These are phyloP conservation scores for Chaetoceros muelleri DNA, from an alignment of 108 stramenopile species.

Conservation along the genomic window DNA sequence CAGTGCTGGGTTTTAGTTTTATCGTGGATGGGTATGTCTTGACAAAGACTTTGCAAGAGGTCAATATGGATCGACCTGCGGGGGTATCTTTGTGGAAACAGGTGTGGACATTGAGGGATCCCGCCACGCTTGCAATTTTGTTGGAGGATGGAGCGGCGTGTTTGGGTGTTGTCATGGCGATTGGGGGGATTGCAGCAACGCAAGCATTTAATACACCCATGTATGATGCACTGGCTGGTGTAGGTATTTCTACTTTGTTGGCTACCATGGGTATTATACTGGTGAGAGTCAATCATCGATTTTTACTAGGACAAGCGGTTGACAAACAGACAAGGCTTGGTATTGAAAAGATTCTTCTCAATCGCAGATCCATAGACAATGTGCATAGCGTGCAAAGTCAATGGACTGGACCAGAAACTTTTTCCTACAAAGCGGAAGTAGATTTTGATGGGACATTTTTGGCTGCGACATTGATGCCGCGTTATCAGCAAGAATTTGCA, in stretches of 20 bases:
- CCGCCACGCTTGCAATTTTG: conserved; percentile 89
- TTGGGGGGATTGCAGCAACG: conserved; percentile 80
- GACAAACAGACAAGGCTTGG: conserved; percentile 72
- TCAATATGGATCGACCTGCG: conserved; percentile 39
- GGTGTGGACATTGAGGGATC: conserved; percentile 76
- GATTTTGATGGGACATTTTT: conserved; percentile 98
- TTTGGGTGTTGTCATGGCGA: conserved; percentile 86
- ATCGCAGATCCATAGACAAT: conserved; percentile 72
- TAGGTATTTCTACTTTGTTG: conserved; percentile 80
- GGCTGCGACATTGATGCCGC: conserved; percentile 85
- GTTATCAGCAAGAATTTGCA: conserved; percentile 60
- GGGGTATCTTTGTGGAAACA: conserved; percentile 46
- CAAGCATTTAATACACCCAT: conserved; percentile 73
- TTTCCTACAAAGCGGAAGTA: conserved; percentile 96
- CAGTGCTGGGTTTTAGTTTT: conserved; percentile 75
- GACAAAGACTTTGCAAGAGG: conserved; percentile 51
- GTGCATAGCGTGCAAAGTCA: conserved; percentile 87
- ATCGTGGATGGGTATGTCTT: conserved; percentile 85
- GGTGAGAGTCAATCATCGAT: conserved; percentile 81
- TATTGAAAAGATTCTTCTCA: conserved; percentile 76
- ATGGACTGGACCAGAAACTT: conserved; percentile 95
- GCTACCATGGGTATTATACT: conserved; percentile 82
- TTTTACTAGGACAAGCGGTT: conserved; percentile 89
- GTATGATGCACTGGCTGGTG: conserved; percentile 87
- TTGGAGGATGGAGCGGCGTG: conserved; percentile 97